phyloP scores from a whole-genome alignment of 257 asterid genomes.

The Capsicum baccatum region DNA sequence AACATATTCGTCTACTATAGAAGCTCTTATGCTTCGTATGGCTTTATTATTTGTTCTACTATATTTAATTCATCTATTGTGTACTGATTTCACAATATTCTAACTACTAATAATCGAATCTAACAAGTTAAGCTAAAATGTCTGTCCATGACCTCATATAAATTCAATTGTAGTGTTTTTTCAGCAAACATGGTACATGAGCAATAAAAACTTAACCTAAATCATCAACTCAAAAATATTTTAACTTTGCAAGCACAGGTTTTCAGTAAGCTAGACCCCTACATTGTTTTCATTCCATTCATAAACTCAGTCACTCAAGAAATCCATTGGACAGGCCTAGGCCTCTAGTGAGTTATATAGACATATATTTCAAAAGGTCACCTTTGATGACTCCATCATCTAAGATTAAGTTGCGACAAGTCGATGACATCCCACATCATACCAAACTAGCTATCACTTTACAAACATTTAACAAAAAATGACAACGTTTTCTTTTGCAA shows the following conservation, averaged over 20 bases:
- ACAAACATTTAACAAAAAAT: background rate
- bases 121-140: too few species aligned
- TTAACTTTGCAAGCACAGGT: background rate
- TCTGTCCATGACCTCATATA: too few species aligned
- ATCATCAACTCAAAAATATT: conserved; percentile 9
- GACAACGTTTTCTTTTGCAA: background rate
- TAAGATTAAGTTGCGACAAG: background rate
- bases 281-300: background rate
- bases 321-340: background rate
- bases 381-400: conserved; percentile 4
- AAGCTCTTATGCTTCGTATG: too few species aligned
- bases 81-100: too few species aligned
- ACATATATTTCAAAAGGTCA: background rate
- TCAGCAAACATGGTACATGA: background rate
- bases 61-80: too few species aligned
- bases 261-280: conserved; percentile 5
- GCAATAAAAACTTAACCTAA: background rate
- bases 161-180: too few species aligned
- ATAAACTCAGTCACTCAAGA: background rate
- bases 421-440: background rate
- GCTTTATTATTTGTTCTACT: too few species aligned
- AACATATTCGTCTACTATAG: too few species aligned
- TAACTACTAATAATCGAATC: too few species aligned
- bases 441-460: background rate
- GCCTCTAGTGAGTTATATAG: background rate